Evolutionary conservation across 495 filamentous ascomycete species (phyloP), one percentile per base, ranked within the genome.

Genomic region (Talaromyces wortmannii): DNA sequence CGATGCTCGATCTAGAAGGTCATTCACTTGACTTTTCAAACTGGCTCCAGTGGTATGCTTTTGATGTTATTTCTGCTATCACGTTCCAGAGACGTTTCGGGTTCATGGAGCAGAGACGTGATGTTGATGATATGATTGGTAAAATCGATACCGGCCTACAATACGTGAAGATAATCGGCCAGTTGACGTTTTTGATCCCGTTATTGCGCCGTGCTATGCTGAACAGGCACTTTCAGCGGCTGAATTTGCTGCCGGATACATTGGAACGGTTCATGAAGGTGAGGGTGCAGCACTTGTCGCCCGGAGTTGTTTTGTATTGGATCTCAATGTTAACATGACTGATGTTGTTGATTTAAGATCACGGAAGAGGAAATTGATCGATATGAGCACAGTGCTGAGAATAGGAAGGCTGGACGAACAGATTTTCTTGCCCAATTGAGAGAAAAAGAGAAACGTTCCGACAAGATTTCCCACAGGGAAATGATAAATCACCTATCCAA

Each of bases 11-110:
- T 23, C 53, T 74, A 15, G 86, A 81, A 57, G 78, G 73, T 13
- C 62, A 73, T 8, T 6, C 17, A 32, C 15, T 64, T 54, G 78
- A 89, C 58, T 82, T 91, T 48, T 77, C 76, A 5, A 68, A 18
- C 32, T 79, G 76, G 74, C 59, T 80, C n/a, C 76, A 78, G 50
- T 78, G 65, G 48, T 82, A 74, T 52, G 76, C 77, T 0, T 79
- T 77, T 59, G 79, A 80, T 51, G 77, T 82, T 1, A 83, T 84
- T 52, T 78, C 80, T 15, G 76, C 80, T 59, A 78, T 84, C 58
- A 81, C 79, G 15, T 81, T 80, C 58, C 68, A 67, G 57, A 62
- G 66, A 33, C 59, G 58, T 12, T 67, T 75, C 12, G 72, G 73
- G 0, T 78, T 79, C 47, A 56, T 78, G 5, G 61, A 71, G 32